Evolutionary conservation across 768 basidiomycete genomes (phyloP).

Genomic region (Multifurca ochricompacta): DNA sequence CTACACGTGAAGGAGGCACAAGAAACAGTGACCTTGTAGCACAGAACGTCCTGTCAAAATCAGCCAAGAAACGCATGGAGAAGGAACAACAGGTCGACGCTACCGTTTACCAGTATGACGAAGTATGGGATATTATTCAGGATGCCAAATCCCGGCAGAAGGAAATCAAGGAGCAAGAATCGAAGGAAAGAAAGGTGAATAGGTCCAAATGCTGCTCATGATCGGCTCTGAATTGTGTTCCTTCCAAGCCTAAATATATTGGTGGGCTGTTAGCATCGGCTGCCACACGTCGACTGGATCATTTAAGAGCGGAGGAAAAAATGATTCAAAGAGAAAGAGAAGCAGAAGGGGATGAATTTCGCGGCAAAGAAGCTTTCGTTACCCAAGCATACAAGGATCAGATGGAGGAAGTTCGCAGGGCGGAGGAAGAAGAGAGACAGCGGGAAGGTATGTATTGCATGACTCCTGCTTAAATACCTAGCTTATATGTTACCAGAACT

Average conservation of each 20-base stretch:
- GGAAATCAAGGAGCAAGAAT: conserved; percentile 65
- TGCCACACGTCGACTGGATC: conserved; percentile 80
- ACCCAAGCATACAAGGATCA: conserved; percentile 97
- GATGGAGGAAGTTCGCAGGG: conserved; percentile 82
- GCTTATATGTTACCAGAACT: conserved; percentile 33
- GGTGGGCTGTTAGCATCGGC: conserved; percentile 69
- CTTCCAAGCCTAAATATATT: conserved; percentile 84
- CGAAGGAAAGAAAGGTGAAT: conserved; percentile 69
- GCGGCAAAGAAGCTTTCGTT: conserved; percentile 94
- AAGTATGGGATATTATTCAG: conserved; percentile 95
- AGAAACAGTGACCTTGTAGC: conserved; percentile 51
- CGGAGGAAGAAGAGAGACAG: conserved; percentile 87
- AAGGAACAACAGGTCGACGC: conserved; percentile 72
- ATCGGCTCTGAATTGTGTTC: conserved; percentile 3
- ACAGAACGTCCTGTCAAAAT: conserved; percentile 53
- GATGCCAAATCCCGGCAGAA: conserved; percentile 70
- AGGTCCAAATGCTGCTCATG: not conserved
- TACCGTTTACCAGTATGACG: conserved; percentile 91
- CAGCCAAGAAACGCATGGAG: conserved; percentile 67
- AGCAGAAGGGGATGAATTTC: conserved; percentile 86
- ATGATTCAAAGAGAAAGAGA: conserved; percentile 92
- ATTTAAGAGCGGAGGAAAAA: conserved; percentile 93
- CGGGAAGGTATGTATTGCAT: conserved; percentile 64
- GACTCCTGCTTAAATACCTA: not conserved
- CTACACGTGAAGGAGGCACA: conserved; percentile 34